Evolutionary conservation across 495 filamentous ascomycete genomes (phyloP), one percentile per base, ranked within the genome.

Genomic region (Daldinia caldariorum): DNA sequence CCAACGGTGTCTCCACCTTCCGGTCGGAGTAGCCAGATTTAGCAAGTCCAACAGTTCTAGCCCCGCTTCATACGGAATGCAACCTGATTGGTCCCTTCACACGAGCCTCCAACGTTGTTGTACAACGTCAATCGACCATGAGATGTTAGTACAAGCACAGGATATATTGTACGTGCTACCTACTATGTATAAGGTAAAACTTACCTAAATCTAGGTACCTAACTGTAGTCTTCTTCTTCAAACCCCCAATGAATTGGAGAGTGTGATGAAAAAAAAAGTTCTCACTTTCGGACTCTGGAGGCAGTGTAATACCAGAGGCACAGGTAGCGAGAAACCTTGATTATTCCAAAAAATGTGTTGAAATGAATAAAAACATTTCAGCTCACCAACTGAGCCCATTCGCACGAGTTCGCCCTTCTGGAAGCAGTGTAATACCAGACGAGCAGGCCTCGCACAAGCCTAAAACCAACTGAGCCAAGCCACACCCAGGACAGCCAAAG

Each of bases 161-260:
- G n/a, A n/a, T n/a, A n/a, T n/a, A n/a, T n/a, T n/a, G n/a, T n/a
- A n/a, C n/a, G n/a, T n/a, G n/a, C n/a, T n/a, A n/a, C n/a, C n/a
- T n/a, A n/a, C n/a, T 9, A 38, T 38, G 6, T 10, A 38, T 38
- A 38, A 38, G 1, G 6, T 38, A 38, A 38, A 4, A 8, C 37
- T 38, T 38, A n/a, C n/a, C n/a, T n/a, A n/a, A n/a, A n/a, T n/a
- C n/a, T n/a, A n/a, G n/a, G n/a, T n/a, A n/a, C n/a, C n/a, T n/a
- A n/a, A n/a, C n/a, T n/a, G n/a, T n/a, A n/a, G n/a, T n/a, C 7
- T 64, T 69, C 67, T 69, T 61, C 61, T 39, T 69, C 38, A 18
- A 55, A 22, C 31, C 61, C 45, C 38, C 55, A 69, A 69, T 32
- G 8, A 55, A 64, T 64, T 64, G 61, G 32, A 58, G 61, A 64